Percentiles rank a stretch among this genome's conserved stretches.
Evolutionary conservation across 345 rosid genomes (phyloP).

Genomic region (Hevea brasiliensis): DNA sequence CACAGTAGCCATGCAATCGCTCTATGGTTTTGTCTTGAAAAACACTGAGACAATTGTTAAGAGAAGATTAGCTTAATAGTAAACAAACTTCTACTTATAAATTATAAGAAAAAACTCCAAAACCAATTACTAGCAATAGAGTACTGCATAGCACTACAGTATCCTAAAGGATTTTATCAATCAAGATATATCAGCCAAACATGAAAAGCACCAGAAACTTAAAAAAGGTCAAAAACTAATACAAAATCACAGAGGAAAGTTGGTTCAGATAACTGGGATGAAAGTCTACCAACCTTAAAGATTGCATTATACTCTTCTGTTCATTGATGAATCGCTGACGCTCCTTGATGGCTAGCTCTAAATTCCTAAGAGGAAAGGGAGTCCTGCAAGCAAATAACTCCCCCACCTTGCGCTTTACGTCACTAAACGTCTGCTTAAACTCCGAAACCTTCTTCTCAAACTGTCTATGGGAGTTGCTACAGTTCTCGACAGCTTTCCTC

Average conservation of each 20-base stretch:
- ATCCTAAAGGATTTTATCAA: neutral
- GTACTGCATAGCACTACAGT: neutral
- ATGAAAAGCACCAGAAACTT: neutral
- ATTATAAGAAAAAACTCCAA: neutral
- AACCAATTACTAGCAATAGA: neutral
- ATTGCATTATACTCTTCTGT: slow-evolving; percentile 90
- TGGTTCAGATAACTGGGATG: slow-evolving; percentile 3
- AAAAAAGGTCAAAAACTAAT: neutral
- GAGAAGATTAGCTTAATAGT: neutral
- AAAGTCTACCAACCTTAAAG: slow-evolving; percentile 71
- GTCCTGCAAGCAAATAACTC: slow-evolving; percentile 63
- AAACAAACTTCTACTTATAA: neutral
- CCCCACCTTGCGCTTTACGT: slow-evolving; percentile 68
- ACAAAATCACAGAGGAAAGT: neutral
- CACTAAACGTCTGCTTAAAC: slow-evolving; percentile 76
- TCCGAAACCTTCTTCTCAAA: slow-evolving; percentile 86
- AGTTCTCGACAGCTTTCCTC: slow-evolving; percentile 65
- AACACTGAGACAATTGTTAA: neutral
- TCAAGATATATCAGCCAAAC: neutral
- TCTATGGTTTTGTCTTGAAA: neutral
- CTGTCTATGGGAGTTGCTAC: slow-evolving; percentile 74
- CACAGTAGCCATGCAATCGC: neutral
- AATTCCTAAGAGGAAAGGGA: slow-evolving; percentile 46
- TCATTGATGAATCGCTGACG: slow-evolving; percentile 62
- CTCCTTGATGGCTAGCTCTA: slow-evolving; percentile 67